Base-by-base conservation (phyloP, 306 rosid genomes). In the Dryas alaskensis region DNA sequence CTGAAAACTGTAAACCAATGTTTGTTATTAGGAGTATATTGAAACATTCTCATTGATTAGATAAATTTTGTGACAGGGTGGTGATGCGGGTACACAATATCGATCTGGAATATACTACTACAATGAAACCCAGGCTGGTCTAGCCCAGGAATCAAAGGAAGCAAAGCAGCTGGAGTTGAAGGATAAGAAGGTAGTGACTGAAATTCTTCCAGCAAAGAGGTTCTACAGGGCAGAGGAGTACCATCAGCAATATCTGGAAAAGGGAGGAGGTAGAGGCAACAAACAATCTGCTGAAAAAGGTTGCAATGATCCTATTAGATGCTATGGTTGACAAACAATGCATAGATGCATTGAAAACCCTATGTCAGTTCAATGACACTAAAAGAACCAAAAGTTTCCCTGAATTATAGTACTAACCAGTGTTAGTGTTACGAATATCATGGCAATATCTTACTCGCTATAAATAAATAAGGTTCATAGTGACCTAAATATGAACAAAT, bases 161-260 rank as follows among this genome's bases (percentile, higher is more conserved):
- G 90, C 94, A 45, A 88, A 83, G 79, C 93, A 93, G 22, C 48
- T 57, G 79, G 91, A 91, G 79, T 25, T 73, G 11, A 65, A 80
- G 69, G 88, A 72, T 3, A 80, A 63, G 71, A 52, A 37, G 64
- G 67, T 93, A 65, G 97, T 91, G 65, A 91, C 96, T 3, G 98
- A 93, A 81, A 87, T 93, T 73, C 82, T 91, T 69, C 92, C 94
- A 2, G 92, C 96, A 12, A 91, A 88, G 87, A 88, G 87, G 65
- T 93, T 91, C 52, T 93, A 89, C 83, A 80, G 82, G 67, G 98
- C 98, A 12, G 97, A 91, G 85, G 98, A 93, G 73, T 91, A 93
- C 65, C 98, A 93, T 78, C 97, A 91, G 81, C 98, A 93, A 47
- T 93, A 93, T 81, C 87, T 93, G 69, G 91, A 87, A 79, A 91